Base-by-base conservation (phyloP, 1,284 basidiomycete genomes). In the Papiliotrema terrestris region DNA sequence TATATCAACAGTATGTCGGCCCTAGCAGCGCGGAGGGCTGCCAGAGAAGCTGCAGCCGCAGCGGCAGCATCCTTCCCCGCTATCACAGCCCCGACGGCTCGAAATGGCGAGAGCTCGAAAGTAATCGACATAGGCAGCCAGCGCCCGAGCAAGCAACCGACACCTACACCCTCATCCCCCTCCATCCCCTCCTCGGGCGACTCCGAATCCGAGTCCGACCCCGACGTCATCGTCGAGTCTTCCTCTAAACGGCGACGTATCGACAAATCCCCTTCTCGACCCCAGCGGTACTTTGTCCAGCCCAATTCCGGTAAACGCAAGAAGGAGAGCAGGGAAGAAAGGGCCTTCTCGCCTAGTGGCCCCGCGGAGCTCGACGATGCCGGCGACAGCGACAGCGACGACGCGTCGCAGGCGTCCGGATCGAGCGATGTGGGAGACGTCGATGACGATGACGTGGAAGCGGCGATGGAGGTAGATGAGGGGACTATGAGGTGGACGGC, bases 331-430 rank as follows among this genome's bases (percentile, higher is more conserved):
- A 46, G 41, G 26, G 8, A 32, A 29, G n/a, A 44, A 48, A 39
- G 51, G 56, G 41, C 51, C n/a, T 71, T 67, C 49, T 73, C 71
- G 14, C 69, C 69, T 14, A 65, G 67, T 41, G 66, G 62, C 0
- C 67, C 68, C 0, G 62, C 55, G 9, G 57, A 48, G n/a, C 56
- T 53, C 20, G 39, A 54, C 48, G 50, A 25, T 35, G 50, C 49
- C 46, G 15, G 49, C 25, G 35, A 49, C 43, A 48, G 44, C 14
- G 58, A 43, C 11, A 52, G 46, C 0, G 60, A 62, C 2, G 62
- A 58, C 14, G 57, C 58, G 8, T 59, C 57, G 17, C 59, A 50
- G 20, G 59, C 49, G 11, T n/a, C n/a, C n/a, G n/a, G n/a, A n/a
- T n/a, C n/a, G n/a, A n/a, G n/a, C n/a, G n/a, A n/a, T n/a, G 65